phyloP scores from a whole-genome alignment of 208 protist species.

The Angomonas deanei region DNA sequence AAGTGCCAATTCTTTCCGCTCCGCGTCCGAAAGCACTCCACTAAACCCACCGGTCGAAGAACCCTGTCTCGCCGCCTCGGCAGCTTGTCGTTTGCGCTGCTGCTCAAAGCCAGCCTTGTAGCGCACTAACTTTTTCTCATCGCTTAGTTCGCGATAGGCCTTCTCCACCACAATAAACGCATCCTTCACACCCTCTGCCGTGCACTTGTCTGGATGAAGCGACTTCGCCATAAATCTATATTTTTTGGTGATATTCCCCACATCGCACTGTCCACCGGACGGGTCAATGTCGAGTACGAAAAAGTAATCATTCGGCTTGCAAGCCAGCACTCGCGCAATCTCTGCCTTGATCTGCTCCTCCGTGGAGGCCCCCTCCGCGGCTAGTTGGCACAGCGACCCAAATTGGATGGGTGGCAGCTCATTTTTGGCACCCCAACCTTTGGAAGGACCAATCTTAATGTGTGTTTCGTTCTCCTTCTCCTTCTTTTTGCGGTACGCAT shows the following conservation, averaged over 20 bases:
- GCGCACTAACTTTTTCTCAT: background rate
- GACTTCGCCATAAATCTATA: constrained; percentile 81
- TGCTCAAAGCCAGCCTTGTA: background rate
- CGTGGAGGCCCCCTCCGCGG: constrained; percentile 26
- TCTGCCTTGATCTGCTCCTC: constrained; percentile 69
- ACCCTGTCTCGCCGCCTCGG: background rate
- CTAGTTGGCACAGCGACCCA: constrained; percentile 30
- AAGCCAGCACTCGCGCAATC: constrained; percentile 74
- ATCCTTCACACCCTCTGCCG: constrained; percentile 57
- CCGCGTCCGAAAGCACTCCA: constrained; percentile 34
- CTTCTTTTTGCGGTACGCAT: constrained; percentile 51
- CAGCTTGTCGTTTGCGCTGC: background rate
- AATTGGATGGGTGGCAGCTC: constrained; percentile 23
- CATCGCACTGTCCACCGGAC: constrained; percentile 30
- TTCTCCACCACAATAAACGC: constrained; percentile 45
- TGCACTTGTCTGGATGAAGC: constrained; percentile 89
- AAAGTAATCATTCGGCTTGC: constrained; percentile 69
- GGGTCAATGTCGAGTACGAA: constrained; percentile 72
- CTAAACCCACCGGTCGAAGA: background rate
- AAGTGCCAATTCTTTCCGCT: constrained; percentile 41
- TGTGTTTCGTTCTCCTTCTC: constrained; percentile 26
- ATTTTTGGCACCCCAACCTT: constrained; percentile 5
- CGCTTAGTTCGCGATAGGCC: constrained; percentile 1
- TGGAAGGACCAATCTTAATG: background rate
- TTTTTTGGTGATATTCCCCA: constrained; percentile 53